Evolutionary conservation across 2,329 filamentous ascomycete genomes (phyloP), one percentile per base, ranked within the genome.

Genomic region (Alternaria ethzedia): DNA sequence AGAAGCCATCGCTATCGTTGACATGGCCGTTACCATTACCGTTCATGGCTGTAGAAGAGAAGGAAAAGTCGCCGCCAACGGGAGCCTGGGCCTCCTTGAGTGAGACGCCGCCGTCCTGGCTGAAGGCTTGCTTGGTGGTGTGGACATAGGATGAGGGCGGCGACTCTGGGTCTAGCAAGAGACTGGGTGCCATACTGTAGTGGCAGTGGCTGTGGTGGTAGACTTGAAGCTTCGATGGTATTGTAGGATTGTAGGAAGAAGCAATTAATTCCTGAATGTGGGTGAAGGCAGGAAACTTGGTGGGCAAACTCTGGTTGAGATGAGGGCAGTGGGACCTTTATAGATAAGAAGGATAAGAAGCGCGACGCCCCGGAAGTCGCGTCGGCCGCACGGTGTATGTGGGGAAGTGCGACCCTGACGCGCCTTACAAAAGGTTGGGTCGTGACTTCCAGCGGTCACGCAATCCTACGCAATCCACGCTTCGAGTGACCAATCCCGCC

Each of bases 181-280:
- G 57, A 62, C 75, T 73, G 13, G 76, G 76, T 45, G 75, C 76
- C 76, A 79, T 79, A 4, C 50, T 63, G 57, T 21, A 41, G 43
- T 61, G 57, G 13, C n/a, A 21, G 32, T 44, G 23, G 36, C 13
- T 26, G 26, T 28, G 21, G n/a, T 25, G 9, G 49, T 17, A 23
- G 32, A 32, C 12, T 52, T 23, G 49, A 11, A 8, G 21, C 28
- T 52, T 52, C 9, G 28, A 12, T 20, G 6, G 2, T 28, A 28
- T 15, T 32, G 6, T 21, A 32, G 26, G 23, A 28, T 15, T 32
- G 6, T 21, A 32, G 26, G 23, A 44, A 54, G 46, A 51, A 50
- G 50, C 30, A 20, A 11, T 20, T 26, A 12, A 46, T 15, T 44
- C 15, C 41, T 20, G 44, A 57, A 21, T 21, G 13, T 30, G 7